Evolutionary conservation across 2,329 filamentous ascomycete species (phyloP).

Genomic region (Dactylellina haptotyla): DNA sequence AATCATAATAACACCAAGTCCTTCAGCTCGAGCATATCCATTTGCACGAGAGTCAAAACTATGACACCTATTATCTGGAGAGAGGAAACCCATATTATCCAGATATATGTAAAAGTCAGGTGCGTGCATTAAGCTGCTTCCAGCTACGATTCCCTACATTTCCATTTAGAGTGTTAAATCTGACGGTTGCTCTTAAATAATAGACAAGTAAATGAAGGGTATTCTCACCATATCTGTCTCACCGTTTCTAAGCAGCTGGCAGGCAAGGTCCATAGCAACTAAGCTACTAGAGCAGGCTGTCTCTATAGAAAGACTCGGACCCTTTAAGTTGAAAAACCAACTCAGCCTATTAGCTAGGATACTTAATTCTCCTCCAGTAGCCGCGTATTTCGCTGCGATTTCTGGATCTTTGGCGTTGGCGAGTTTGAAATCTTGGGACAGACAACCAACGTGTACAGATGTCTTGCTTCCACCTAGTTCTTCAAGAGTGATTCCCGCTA

Average conservation of each 20-base stretch:
- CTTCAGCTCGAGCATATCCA: slow-evolving; percentile 74
- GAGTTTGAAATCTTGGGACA: slow-evolving; percentile 23
- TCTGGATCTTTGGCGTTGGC: slow-evolving; percentile 60
- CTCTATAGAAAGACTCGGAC: slow-evolving; percentile 62
- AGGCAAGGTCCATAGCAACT: slow-evolving; percentile 68
- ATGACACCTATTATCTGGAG: slow-evolving; percentile 63
- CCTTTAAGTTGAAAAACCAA: slow-evolving; percentile 62
- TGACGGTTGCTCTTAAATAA: no score
- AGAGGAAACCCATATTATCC: slow-evolving; percentile 63
- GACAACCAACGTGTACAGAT: slow-evolving; percentile 24
- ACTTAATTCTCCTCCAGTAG: slow-evolving; percentile 61
- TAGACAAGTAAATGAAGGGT: background rate
- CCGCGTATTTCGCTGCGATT: slow-evolving; percentile 58
- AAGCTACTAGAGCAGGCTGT: slow-evolving; percentile 71
- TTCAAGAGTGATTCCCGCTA: slow-evolving; percentile 49
- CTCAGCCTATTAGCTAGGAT: slow-evolving; percentile 65
- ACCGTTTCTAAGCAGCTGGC: slow-evolving; percentile 64
- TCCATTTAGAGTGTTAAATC: background rate
- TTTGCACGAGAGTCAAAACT: slow-evolving; percentile 70
- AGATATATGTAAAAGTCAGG: slow-evolving; percentile 60
- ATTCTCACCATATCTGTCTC: slow-evolving; percentile 58
- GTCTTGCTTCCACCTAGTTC: slow-evolving; percentile 48
- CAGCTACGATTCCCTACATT: slow-evolving; percentile 60
- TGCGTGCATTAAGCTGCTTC: slow-evolving; percentile 62
- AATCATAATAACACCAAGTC: slow-evolving; percentile 68